Evolutionary conservation across 164 flowering plant genomes (phyloP), one percentile per base, ranked within the genome.

Genomic region (Umbellularia californica): DNA sequence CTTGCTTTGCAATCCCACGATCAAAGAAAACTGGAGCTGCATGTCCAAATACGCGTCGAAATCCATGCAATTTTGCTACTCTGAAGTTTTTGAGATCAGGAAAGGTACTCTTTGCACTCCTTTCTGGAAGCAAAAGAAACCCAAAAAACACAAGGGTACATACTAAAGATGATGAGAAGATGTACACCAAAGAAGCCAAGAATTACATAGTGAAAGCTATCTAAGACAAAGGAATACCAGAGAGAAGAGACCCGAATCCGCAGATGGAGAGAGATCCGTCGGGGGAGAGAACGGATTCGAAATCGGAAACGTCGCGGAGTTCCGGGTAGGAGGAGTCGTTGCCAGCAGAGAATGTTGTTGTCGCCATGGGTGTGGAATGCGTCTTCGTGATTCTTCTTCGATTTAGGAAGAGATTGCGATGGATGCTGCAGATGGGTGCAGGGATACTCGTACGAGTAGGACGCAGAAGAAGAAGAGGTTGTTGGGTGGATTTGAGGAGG

Each of bases 171-270:
- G 70, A 69, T 30, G 35, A 66, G 47, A 13, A 66, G 5, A 30
- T 30, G 35, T 30, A 30, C 4, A 30, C 35, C 35, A 30, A 30
- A 30, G 35, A 3, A 30, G 35, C 35, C 35, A 30, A 4, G 35
- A 30, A 30, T 30, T 30, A 30, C 35, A 30, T 30, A 30, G 35
- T 30, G 35, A 30, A 30, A 30, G 35, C 35, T 30, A 30, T 30
- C 35, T 0, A 30, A 30, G 35, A 30, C 35, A 30, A 30, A 30
- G 35, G 60, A 55, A 14, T 67, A 67, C 98, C 98, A 27, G 98
- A 94, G 80, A 94, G 97, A 72, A 94, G 97, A 78, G 98, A 94
- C 28, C 98, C 97, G 84, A 91, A 94, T 81, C 98, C 98, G 73
- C 92, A 91, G 75, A 94, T 78, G 71, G 98, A 88, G 80, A 94